Conservation (phyloP, 495 filamentous ascomycete species). For the Choiromyces venosus region DNA sequence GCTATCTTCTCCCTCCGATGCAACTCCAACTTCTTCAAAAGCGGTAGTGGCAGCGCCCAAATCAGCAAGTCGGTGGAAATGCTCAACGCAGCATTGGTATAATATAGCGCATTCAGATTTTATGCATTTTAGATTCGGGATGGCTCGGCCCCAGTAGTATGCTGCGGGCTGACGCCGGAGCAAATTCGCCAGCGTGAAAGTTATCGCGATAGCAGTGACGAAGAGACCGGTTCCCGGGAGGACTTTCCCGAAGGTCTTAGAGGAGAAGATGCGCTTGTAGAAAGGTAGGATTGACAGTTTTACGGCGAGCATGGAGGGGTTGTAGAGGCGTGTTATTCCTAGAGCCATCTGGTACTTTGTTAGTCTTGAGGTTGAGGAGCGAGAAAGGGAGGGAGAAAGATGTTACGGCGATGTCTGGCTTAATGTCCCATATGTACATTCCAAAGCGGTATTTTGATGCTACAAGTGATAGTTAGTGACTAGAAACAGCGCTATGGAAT, state of each 20-base stretch:
- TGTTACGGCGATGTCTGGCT: background rate
- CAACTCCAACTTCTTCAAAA: conserved; percentile 17
- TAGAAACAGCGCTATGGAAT: background rate
- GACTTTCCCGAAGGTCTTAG: conserved; percentile 7
- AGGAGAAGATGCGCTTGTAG: conserved; percentile 18
- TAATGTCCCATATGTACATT: conserved; percentile 13
- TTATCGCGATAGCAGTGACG: background rate
- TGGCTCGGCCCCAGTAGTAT: conserved; percentile 14
- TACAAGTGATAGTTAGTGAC: no score
- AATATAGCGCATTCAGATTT: conserved; percentile 15
- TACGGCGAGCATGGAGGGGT: conserved; percentile 10
- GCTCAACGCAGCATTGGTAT: conserved; percentile 18
- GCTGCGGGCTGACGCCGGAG: conserved; percentile 2
- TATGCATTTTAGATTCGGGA: conserved; percentile 17
- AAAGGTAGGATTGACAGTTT: conserved; percentile 18
- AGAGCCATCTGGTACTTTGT: conserved; percentile 1
- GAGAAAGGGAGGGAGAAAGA: background rate
- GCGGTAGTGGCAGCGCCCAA: conserved; percentile 23
- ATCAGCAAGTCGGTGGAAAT: conserved; percentile 21
- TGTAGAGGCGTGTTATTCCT: conserved; percentile 7
- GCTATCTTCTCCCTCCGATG: conserved; percentile 25
- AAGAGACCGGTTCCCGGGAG: conserved; percentile 4
- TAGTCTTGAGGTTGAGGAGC: background rate
- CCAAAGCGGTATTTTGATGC: conserved; percentile 13
- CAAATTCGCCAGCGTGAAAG: conserved; percentile 1